Evolutionary conservation across 345 rosid species (phyloP), one percentile per base, ranked within the genome.

Genomic region (Sisymbrium irio): DNA sequence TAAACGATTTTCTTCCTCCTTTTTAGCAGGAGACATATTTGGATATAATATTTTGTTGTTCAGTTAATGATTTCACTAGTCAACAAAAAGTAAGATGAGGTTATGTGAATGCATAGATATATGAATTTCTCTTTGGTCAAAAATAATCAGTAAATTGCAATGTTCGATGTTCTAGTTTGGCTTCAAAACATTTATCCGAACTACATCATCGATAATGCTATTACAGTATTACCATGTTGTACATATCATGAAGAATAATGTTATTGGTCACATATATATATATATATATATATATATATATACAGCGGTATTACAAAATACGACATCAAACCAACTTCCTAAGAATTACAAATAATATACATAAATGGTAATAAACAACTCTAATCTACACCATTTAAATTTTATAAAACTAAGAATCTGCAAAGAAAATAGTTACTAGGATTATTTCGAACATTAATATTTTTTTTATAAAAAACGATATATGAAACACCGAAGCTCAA

Each of bases 321-420:
- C 12, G 37, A 20, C 7, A 35, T 9, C 57, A n/a, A 36, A 18
- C 37, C 27, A 59, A 44, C 74, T 59, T 70, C 58, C 25, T 59
- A 60, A 47, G 17, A 58, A 59, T 19, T 59, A 49, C 51, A 71
- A 61, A 30, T 62, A 39, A n/a, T n/a, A n/a, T n/a, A n/a, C n/a
- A n/a, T n/a, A n/a, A n/a, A n/a, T n/a, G n/a, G n/a, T n/a, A n/a
- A n/a, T n/a, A n/a, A n/a, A n/a, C n/a, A n/a, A n/a, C n/a, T n/a
- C n/a, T n/a, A n/a, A n/a, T n/a, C n/a, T n/a, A n/a, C n/a, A n/a
- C n/a, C n/a, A n/a, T n/a, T n/a, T n/a, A n/a, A n/a, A n/a, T n/a
- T n/a, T n/a, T n/a, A n/a, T n/a, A n/a, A n/a, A n/a, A n/a, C n/a
- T n/a, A n/a, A n/a, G n/a, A n/a, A n/a, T n/a, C n/a, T n/a, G 40